Percentiles rank a stretch among this genome's conserved stretches.
phyloP scores from a whole-genome alignment of 2,329 filamentous ascomycete genomes.

The Diplodia corticola region DNA sequence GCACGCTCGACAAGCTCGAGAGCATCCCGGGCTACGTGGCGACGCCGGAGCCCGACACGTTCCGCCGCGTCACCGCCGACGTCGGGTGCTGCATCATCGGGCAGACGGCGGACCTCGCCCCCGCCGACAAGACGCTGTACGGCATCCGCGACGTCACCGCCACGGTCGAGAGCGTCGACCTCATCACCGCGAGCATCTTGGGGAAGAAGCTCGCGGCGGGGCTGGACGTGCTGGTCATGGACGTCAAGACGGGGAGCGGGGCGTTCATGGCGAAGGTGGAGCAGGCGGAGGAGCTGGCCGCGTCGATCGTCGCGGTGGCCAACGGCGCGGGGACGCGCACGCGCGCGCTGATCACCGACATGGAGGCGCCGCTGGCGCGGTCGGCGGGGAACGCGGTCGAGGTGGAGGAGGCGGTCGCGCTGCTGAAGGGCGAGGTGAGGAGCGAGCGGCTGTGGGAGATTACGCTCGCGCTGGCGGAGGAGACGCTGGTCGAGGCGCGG shows the following conservation, averaged over 20 bases:
- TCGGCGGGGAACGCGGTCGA: slow-evolving; percentile 22
- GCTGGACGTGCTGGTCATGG: slow-evolving; percentile 22
- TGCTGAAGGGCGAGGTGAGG: slow-evolving; percentile 22
- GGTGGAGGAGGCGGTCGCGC: slow-evolving; percentile 21
- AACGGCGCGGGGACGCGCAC: slow-evolving; percentile 19
- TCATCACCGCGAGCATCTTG: slow-evolving; percentile 21
- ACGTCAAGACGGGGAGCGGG: slow-evolving; percentile 23
- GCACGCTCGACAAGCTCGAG: slow-evolving; percentile 22
- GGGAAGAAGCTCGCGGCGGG: slow-evolving; percentile 22
- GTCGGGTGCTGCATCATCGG: slow-evolving; percentile 22
- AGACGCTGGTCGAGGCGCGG: slow-evolving; percentile 17
- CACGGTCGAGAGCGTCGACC: slow-evolving; percentile 21
- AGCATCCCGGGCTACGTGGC: slow-evolving; percentile 22
- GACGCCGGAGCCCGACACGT: slow-evolving; percentile 11
- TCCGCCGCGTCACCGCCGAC: slow-evolving; percentile 1
- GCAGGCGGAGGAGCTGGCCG: slow-evolving; percentile 12
- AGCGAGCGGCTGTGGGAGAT: slow-evolving; percentile 18
- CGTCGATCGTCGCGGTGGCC: slow-evolving; percentile 18
- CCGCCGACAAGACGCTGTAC: slow-evolving; percentile 23
- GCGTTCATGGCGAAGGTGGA: slow-evolving; percentile 19
- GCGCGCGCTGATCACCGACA: slow-evolving; percentile 19
- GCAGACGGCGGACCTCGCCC: slow-evolving; percentile 21
- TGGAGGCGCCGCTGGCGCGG: slow-evolving; percentile 17
- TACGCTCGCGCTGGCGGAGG: slow-evolving; percentile 20
- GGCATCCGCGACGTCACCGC: slow-evolving; percentile 22